phyloP scores from a whole-genome alignment of 306 rosid genomes.

The Castanea sativa region DNA sequence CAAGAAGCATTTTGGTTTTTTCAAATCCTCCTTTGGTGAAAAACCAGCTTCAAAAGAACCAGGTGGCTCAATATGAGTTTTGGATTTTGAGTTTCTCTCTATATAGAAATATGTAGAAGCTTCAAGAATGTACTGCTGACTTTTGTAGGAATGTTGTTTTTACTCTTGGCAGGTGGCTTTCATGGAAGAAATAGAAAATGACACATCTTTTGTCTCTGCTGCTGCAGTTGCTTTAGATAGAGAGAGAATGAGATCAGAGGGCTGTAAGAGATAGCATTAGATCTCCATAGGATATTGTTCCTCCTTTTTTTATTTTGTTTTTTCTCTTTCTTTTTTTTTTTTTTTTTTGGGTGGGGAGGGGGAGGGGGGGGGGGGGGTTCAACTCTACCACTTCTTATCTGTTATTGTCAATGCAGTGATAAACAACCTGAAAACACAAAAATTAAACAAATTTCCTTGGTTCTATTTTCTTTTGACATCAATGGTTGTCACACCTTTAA shows the following conservation, averaged over 20 bases:
- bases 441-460: slow-evolving; percentile 27
- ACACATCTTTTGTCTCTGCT: slow-evolving; percentile 26
- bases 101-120: not conserved
- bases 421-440: slow-evolving; percentile 41
- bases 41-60: slow-evolving; percentile 50
- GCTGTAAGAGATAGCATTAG: slow-evolving; percentile 35
- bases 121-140: slow-evolving; percentile 6
- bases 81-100: not conserved
- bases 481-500: slow-evolving; percentile 14
- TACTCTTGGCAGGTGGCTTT: slow-evolving; percentile 37
- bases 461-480: slow-evolving; percentile 29
- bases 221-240: slow-evolving; percentile 29
- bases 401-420: slow-evolving; percentile 60
- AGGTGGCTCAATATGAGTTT: slow-evolving; percentile 38
- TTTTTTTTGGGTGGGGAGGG: not conserved
- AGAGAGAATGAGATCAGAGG: slow-evolving; percentile 20
- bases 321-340: slow-evolving; percentile 4
- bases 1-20: slow-evolving; percentile 49
- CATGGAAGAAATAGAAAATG: slow-evolving; percentile 45
- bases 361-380: not conserved
- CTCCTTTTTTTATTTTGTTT: not conserved
- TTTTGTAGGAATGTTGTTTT: slow-evolving; percentile 13
- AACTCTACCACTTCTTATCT: slow-evolving; percentile 17
- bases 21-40: slow-evolving; percentile 41
- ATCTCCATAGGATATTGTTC: slow-evolving; percentile 28